These are phyloP conservation scores for Diplosphaera chodatii DNA, from an alignment of 139 green algal species.

Conservation along the genomic window DNA sequence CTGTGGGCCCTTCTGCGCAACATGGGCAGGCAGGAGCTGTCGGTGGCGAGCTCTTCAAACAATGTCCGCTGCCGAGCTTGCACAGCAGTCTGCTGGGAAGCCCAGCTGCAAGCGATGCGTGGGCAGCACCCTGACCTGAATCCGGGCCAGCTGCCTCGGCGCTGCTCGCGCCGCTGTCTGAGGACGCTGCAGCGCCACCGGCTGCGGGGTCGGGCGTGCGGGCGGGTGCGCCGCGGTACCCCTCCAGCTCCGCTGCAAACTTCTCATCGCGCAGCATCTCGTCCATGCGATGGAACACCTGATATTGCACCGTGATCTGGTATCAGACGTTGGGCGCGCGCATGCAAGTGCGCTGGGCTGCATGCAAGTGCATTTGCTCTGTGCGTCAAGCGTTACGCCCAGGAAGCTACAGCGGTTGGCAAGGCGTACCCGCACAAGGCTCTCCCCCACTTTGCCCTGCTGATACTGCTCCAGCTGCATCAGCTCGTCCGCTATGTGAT, in stretches of 20 bases:
- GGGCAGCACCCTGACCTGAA: too few species aligned
- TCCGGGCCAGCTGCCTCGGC: background rate
- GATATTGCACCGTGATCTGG: too few species aligned
- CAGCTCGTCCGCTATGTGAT: constrained; percentile 72
- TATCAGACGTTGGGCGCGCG: too few species aligned
- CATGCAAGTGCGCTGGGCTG: too few species aligned
- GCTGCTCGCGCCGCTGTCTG: background rate
- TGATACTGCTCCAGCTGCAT: constrained; percentile 44
- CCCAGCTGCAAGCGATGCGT: too few species aligned
- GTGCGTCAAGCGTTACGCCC: too few species aligned
- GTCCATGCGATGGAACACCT: constrained; percentile 76
- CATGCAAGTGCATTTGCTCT: background rate
- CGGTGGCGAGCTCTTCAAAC: too few species aligned
- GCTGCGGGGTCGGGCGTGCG: background rate
- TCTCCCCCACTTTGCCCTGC: constrained; percentile 47
- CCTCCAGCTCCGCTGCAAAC: constrained; percentile 50
- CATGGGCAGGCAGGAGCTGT: too few species aligned
- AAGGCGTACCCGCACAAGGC: constrained; percentile 41
- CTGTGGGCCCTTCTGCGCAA: background rate
- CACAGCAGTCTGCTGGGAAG: too few species aligned
- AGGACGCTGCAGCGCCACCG: background rate
- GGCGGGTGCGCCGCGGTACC: background rate
- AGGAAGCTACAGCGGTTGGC: too few species aligned
- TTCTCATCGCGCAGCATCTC: constrained; percentile 53
- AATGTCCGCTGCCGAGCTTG: background rate